These are phyloP conservation scores for Plectosphaerella cucumerina DNA, from an alignment of 2,329 filamentous ascomycete genomes.

Conservation along the genomic window DNA sequence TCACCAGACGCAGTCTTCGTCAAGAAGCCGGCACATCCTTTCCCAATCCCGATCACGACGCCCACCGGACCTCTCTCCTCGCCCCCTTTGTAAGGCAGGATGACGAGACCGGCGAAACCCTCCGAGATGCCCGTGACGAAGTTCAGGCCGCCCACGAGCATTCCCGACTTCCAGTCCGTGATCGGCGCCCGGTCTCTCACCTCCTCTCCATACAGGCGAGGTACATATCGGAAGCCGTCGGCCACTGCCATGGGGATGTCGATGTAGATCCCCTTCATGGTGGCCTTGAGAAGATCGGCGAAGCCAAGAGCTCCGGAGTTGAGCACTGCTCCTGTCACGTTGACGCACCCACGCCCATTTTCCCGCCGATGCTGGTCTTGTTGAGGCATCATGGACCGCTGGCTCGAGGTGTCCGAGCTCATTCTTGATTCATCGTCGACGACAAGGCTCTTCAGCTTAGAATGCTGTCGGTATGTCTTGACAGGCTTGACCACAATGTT, in stretches of 20 bases:
- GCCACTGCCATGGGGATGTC: slow-evolving; percentile 42
- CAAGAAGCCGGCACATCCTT: slow-evolving; percentile 27
- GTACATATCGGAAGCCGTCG: slow-evolving; percentile 47
- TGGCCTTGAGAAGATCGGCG: slow-evolving; percentile 26
- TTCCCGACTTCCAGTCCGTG: slow-evolving; percentile 38
- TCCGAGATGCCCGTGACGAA: slow-evolving; percentile 37
- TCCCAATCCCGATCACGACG: slow-evolving; percentile 34
- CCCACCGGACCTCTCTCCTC: slow-evolving; percentile 33
- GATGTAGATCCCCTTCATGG: slow-evolving; percentile 30
- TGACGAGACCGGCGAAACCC: slow-evolving; percentile 37
- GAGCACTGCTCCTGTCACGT: neutral
- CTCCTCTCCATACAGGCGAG: slow-evolving; percentile 47
- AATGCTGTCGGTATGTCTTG: slow-evolving; percentile 1
- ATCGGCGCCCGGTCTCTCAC: slow-evolving; percentile 29
- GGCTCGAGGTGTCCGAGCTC: neutral
- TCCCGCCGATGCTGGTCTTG: neutral
- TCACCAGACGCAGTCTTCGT: slow-evolving; percentile 4
- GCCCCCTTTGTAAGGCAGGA: slow-evolving; percentile 34
- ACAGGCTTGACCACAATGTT: slow-evolving; percentile 8
- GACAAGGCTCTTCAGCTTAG: neutral
- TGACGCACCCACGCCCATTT: slow-evolving; percentile 6
- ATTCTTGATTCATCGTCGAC: neutral
- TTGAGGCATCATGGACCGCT: neutral
- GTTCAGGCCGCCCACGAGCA: slow-evolving; percentile 37
- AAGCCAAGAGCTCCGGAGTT: neutral